Conservation (phyloP, 2,329 filamentous ascomycete genomes). For the Bretziella fagacearum region DNA sequence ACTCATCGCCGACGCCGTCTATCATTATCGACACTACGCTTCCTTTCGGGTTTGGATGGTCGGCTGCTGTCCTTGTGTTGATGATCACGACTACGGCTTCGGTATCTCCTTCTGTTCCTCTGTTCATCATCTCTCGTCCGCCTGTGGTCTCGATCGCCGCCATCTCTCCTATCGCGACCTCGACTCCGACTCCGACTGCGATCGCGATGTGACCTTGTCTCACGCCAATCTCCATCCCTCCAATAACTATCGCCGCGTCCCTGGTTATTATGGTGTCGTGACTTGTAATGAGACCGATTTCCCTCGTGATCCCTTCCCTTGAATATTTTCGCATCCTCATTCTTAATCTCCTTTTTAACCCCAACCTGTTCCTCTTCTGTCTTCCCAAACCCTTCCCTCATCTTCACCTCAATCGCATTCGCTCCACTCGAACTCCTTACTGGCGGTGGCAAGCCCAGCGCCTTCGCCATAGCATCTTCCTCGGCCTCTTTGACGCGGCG, state of each 20-base stretch:
- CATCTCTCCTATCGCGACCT: not conserved
- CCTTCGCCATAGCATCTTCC: conserved; percentile 72
- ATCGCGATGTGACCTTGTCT: not conserved
- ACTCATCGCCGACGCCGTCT: not conserved
- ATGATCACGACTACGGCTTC: not conserved
- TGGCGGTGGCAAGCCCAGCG: conserved; percentile 62
- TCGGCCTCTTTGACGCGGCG: conserved; percentile 76
- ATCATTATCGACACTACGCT: not conserved
- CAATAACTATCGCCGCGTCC: not conserved
- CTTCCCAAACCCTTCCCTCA: conserved; percentile 1
- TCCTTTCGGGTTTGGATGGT: not conserved
- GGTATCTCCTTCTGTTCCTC: not conserved
- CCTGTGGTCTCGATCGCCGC: not conserved
- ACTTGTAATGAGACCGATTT: no score
- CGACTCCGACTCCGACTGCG: not conserved
- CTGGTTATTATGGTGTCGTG: not conserved
- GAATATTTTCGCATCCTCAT: not conserved
- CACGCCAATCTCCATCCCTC: not conserved
- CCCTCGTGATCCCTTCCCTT: not conserved
- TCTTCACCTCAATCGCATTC: conserved; percentile 48
- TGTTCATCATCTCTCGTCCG: not conserved
- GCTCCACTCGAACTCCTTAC: conserved; percentile 39
- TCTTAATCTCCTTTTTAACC: not conserved
- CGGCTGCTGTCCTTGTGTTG: not conserved
- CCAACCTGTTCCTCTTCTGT: not conserved